Evolutionary conservation across 768 basidiomycete species (phyloP), one percentile per base, ranked within the genome.

Genomic region (Leccinum obscurum): DNA sequence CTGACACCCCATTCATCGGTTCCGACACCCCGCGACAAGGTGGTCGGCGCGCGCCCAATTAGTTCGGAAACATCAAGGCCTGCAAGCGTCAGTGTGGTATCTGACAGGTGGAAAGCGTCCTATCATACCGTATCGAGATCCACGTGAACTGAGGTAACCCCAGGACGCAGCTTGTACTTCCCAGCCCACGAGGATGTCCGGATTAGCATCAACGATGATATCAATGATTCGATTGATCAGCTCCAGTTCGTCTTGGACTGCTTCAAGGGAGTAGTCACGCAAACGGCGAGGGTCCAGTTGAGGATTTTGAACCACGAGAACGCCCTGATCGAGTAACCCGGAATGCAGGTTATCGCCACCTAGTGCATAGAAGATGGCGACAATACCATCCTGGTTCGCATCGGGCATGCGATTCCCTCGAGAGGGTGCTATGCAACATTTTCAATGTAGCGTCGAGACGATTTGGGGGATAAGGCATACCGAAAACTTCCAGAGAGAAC

Each of bases 141-240:
- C 89, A 46, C 96, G 82, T n/a, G 83, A 83, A 53, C 80, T 77
- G 1, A 97, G 76, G 72, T 93, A 98, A 0, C 95, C 95, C 96
- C 97, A 99, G 6, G 92, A 94, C 3, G 83, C 80, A 20, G 79
- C 78, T 69, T 97, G 93, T 13, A 96, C 80, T 61, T 99, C 96
- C 93, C 94, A 98, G 15, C 96, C 96, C 0, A 85, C 81, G 8
- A 98, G 68, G 44, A 98, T 88, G 71, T 99, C 97, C 0, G 97
- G 97, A 75, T 98, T 94, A 63, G 92, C 76, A 1, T 85, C 83
- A 24, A 84, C 68, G 0, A 97, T 83, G 30, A 85, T 75, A 69
- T 98, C 94, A 28, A 92, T 77, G 7, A 92, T 65, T 35, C 75
- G 75, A 67, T 97, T 95, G 58, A 98, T 76, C 6, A 98, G 76